Base-by-base conservation (phyloP, 23 red algal species). In the Gracilaria domingensis region DNA sequence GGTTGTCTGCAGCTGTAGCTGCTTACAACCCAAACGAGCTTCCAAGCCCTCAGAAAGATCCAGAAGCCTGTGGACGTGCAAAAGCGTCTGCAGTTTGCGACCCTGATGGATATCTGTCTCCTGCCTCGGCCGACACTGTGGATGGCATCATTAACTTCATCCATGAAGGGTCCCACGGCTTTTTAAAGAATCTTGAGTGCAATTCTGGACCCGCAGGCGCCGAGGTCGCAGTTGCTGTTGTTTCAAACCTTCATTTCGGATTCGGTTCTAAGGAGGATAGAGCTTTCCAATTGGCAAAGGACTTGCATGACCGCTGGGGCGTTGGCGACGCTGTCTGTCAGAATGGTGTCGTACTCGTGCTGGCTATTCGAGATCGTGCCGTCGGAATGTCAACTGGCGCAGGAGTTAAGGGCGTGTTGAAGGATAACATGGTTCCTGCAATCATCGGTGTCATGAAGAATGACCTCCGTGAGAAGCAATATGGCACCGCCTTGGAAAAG, bases 231-330 rank as follows among this genome's bases (percentile, higher is more conserved):
- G 85, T 95, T 38, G 93, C 93, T 23, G 50, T 95, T 2, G 66
- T 95, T 40, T 42, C 57, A 58, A 33, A 42, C 14, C 45, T 95
- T 36, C 0, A 48, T 29, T 57, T 47, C 25, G 74, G 83, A 17
- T 30, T 78, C 13, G 58, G 8, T 26, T 57, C 44, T 33, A 77
- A 88, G 32, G 25, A 78, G 14, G 35, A 73, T 32, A 57, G 40
- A 39, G 92, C 92, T 0, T 79, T 79, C 57, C 60, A 92, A 30
- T 69, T 85, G 53, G 93, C 93, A 34, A 88, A 84, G 40, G 56
- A 71, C 28, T 59, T 95, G 24, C 84, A 95, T 48, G 93, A 95
- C 82, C 57, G 77, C 16, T 95, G 93, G 93, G 93, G 93, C 13
- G 93, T 95, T 39, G 93, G 93, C 7, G 93, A 95, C 33, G 79